phyloP scores from a whole-genome alignment of 129 eudicot genomes.

The Pulicaria dysenterica region DNA sequence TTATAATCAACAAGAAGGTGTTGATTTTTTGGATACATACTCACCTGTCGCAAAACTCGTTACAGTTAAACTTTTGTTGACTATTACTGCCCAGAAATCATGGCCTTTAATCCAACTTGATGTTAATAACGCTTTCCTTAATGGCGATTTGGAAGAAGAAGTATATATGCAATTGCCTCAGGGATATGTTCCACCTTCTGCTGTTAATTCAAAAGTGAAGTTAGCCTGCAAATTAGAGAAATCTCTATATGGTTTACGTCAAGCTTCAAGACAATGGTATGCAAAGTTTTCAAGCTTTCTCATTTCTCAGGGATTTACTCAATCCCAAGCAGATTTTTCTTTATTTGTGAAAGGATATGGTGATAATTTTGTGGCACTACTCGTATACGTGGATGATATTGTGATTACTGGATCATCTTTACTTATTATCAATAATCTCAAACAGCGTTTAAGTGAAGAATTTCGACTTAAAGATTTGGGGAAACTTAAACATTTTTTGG shows the following conservation, averaged over 20 bases:
- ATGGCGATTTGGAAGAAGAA: background rate
- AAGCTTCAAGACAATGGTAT: constrained; percentile 5
- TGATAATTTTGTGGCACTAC: background rate
- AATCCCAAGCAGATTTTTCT: constrained; percentile 1
- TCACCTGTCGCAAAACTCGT: background rate
- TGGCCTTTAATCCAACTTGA: background rate
- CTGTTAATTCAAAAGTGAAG: background rate
- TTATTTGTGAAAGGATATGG: background rate
- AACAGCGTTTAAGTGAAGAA: no score
- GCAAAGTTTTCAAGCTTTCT: background rate
- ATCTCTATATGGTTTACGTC: background rate
- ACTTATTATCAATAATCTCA: no score
- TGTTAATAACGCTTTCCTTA: background rate
- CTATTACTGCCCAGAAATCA: background rate
- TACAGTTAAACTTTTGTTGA: background rate
- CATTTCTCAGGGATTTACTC: background rate
- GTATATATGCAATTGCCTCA: background rate
- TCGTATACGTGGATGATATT: background rate
- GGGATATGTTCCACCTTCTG: background rate
- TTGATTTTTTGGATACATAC: background rate
- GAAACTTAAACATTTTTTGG: no score
- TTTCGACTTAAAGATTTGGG: no score
- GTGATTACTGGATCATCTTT: background rate
- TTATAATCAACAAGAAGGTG: background rate
- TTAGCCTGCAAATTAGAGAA: background rate